A percentile compares a stretch with the other conserved stretches of the same genome.
These are phyloP conservation scores for Leptographium lundbergii DNA, from an alignment of 2,329 filamentous ascomycete species.

Conservation along the genomic window DNA sequence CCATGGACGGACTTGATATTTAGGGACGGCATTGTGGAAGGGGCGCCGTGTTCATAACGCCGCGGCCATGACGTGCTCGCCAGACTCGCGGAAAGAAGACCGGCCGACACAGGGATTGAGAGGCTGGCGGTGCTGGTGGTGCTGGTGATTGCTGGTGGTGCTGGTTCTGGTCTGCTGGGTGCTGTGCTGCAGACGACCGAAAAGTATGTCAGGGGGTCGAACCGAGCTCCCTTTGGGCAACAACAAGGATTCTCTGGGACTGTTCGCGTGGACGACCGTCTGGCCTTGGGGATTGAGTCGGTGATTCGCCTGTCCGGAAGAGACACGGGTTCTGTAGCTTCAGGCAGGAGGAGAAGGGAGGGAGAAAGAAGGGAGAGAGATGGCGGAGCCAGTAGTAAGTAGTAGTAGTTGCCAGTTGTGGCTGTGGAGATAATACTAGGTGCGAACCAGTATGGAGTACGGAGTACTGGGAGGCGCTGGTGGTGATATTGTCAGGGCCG, in stretches of 20 bases:
- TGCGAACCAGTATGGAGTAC: too few species aligned
- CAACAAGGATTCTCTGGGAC: not conserved
- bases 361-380: not conserved
- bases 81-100: conserved; percentile 5
- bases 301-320: not conserved
- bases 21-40: conserved; percentile 18
- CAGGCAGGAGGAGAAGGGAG: not conserved
- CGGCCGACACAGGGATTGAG: not conserved
- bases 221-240: not conserved
- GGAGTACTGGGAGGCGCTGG: not conserved
- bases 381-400: not conserved
- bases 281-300: too few species aligned
- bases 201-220: not conserved
- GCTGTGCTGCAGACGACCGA: not conserved
- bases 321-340: not conserved
- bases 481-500: not conserved
- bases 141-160: too few species aligned
- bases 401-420: not conserved
- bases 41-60: conserved; percentile 13
- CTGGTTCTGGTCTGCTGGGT: too few species aligned
- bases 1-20: conserved; percentile 36
- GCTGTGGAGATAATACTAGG: not conserved
- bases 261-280: not conserved
- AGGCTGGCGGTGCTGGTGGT: not conserved
- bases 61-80: conserved; percentile 13